These are phyloP conservation scores for Citrullus mucosospermus DNA, from an alignment of 306 rosid species.

Conservation along the genomic window DNA sequence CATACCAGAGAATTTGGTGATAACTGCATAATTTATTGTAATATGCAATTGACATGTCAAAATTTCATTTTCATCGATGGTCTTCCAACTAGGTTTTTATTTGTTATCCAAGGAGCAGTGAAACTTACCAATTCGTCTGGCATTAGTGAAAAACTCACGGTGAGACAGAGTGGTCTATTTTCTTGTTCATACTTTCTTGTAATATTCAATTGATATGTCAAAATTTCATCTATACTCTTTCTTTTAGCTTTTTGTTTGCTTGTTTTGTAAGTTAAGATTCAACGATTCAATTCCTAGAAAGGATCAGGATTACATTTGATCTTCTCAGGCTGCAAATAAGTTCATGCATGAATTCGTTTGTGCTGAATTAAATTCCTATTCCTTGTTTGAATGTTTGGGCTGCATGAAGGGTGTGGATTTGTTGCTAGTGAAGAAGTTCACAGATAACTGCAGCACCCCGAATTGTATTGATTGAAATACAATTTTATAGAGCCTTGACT, in stretches of 20 bases:
- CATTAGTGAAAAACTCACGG: slow-evolving; percentile 33
- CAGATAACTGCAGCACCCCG: neutral
- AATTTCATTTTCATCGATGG: slow-evolving; percentile 9
- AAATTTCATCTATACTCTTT: neutral
- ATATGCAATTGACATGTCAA: slow-evolving; percentile 9
- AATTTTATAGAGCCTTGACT: neutral
- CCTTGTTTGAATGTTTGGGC: neutral
- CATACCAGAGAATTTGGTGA: neutral
- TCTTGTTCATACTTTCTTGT: neutral
- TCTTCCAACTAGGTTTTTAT: slow-evolving; percentile 48
- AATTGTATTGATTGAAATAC: neutral
- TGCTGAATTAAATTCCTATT: neutral
- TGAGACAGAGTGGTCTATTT: slow-evolving; percentile 18
- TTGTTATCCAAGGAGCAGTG: slow-evolving; percentile 73
- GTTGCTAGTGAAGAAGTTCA: neutral
- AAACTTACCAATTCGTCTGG: slow-evolving; percentile 33
- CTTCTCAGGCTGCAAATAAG: neutral
- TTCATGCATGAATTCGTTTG: neutral
- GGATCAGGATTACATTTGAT: neutral
- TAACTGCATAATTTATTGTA: neutral
- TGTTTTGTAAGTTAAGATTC: neutral
- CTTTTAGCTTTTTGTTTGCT: neutral
- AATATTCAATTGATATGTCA: neutral
- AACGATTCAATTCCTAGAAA: neutral
- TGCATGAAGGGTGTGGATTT: neutral